Evolutionary conservation across 2,329 filamentous ascomycete species (phyloP).

Genomic region (Parasarocladium wereldwijsianum): DNA sequence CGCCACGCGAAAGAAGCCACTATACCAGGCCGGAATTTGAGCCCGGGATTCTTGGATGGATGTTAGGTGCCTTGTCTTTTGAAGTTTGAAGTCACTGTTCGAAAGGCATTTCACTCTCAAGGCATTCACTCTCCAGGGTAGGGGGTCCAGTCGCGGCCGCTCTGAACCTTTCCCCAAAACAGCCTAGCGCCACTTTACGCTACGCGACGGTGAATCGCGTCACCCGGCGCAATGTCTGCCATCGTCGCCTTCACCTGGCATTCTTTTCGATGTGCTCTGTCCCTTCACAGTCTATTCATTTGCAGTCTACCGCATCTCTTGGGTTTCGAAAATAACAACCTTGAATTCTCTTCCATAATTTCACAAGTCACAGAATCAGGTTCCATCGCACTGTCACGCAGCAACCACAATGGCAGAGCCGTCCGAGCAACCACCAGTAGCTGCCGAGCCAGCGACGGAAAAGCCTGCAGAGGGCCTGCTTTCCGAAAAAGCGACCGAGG

Average conservation of each 20-base stretch:
- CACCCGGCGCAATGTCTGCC: not conserved
- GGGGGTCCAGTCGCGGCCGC: too few relatives aligned
- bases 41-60: too few relatives aligned
- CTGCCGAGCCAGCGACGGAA: not conserved
- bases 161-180: too few relatives aligned
- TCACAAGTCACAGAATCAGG: too few relatives aligned
- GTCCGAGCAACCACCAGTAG: conserved; percentile 12
- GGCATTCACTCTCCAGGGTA: too few relatives aligned
- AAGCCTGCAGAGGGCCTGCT: conserved; percentile 7
- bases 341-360: not conserved
- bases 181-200: conserved; percentile 1
- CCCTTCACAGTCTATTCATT: not conserved
- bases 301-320: not conserved
- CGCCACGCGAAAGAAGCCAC: too few relatives aligned
- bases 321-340: not conserved
- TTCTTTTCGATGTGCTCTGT: too few relatives aligned
- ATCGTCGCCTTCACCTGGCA: too few relatives aligned
- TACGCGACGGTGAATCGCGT: not conserved
- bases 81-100: too few relatives aligned
- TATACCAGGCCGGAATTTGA: too few relatives aligned
- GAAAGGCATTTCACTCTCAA: too few relatives aligned
- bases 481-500: not conserved
- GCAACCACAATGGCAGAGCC: conserved; percentile 14
- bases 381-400: not conserved
- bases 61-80: too few relatives aligned